Base-by-base conservation (phyloP, 371 early-diverging fungal species). In the Haplosporangium sp. region DNA sequence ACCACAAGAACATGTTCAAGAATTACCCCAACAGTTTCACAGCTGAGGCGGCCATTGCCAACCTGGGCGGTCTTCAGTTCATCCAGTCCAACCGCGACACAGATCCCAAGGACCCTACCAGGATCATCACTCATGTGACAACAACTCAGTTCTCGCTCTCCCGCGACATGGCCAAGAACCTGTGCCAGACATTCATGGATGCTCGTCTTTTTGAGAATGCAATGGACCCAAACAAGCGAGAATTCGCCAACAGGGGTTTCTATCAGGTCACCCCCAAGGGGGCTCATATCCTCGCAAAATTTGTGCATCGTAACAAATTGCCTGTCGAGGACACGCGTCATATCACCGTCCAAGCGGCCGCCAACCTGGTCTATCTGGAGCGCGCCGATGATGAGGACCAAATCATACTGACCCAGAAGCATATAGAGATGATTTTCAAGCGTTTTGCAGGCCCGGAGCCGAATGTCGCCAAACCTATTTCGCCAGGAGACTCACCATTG, bases 221-320 rank as follows among this genome's bases (percentile, higher is more conserved):
- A 4, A 76, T 82, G 0, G 91, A 90, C 51, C 81, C 86, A 1
- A 77, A 72, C 40, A 86, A 74, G 57, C 79, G 87, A 53, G 75
- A 85, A 12, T 87, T 89, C 53, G 83, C 83, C 7, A 86, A 85
- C 40, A 87, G 83, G 36, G 84, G 84, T 18, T 73, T 90, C 12
- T 89, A 86, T 80, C 86, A 86, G 21, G 63, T 90, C 18, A 90
- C 89, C 0, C 83, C 85, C 9, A 90, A 90, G 60, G 91, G 91
- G 10, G 68, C 87, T 3, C 85, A 86, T 64, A 71, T 90, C 7
- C 67, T 90, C 3, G 89, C 87, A 55, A 71, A 72, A 20, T 82
- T 82, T 60, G 68, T 81, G 14, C 59, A 62, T 47, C 71, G 77
- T n/a, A 82, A 82, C 73, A 47, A 53, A 10, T 29, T 76, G 45